A percentile compares a stretch with the other conserved stretches of the same genome.
These are phyloP conservation scores for Wallacemonas sp. DNA, from an alignment of 208 protist genomes.

Conservation along the genomic window DNA sequence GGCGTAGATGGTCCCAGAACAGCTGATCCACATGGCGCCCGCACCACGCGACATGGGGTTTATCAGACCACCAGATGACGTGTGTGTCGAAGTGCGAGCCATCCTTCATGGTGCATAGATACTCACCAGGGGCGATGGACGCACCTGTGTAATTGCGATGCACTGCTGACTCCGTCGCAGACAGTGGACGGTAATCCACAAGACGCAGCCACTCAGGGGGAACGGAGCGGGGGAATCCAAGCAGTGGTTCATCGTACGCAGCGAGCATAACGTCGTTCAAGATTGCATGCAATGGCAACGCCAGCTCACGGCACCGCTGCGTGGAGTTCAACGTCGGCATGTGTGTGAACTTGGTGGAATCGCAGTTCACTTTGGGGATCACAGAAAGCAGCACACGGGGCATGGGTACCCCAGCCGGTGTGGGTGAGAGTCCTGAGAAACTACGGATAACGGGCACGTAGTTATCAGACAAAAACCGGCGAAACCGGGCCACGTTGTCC, in stretches of 20 bases:
- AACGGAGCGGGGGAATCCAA: neutral
- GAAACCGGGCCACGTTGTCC: neutral
- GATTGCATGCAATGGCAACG: neutral
- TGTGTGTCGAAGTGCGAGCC: neutral
- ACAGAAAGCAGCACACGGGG: neutral
- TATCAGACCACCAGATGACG: too few relatives aligned
- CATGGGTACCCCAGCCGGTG: neutral
- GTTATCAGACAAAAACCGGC: neutral
- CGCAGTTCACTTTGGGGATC: neutral
- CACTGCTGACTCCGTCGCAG: neutral
- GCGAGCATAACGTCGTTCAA: neutral
- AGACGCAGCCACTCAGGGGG: neutral
- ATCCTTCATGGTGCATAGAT: neutral
- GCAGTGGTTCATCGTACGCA: neutral
- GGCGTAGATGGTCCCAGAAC: too few relatives aligned
- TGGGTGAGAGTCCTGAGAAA: neutral
- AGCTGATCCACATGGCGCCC: too few relatives aligned
- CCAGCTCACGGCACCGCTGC: neutral
- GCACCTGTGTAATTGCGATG: neutral
- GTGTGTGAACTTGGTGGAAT: neutral
- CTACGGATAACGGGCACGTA: neutral
- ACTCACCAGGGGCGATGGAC: neutral
- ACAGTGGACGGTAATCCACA: neutral
- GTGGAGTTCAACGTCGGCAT: neutral
- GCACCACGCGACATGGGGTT: too few relatives aligned